Conservation (phyloP, 306 rosid species). For the Prunus padus region DNA sequence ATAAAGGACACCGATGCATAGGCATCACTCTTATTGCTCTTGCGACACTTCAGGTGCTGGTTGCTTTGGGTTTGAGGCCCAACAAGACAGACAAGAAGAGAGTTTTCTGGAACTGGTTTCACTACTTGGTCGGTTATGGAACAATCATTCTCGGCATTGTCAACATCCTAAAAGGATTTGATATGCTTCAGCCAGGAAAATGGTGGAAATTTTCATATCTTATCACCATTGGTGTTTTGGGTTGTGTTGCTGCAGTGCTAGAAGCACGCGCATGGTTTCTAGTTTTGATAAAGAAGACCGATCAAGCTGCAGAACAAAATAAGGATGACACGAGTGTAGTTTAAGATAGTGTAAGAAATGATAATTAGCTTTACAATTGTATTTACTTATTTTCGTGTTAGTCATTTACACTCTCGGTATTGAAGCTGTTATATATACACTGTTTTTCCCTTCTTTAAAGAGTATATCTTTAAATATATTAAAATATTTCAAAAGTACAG, state of each 20-base stretch:
- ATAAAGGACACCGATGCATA: constrained; percentile 23
- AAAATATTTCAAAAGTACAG: too few relatives aligned
- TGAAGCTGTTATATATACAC: too few relatives aligned
- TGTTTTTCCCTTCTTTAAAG: too few relatives aligned
- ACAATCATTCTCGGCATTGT: background rate
- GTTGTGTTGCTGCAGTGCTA: constrained; percentile 1
- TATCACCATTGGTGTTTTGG: background rate
- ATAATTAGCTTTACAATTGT: too few relatives aligned
- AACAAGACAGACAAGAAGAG: background rate
- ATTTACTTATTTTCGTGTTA: too few relatives aligned
- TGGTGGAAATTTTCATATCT: background rate
- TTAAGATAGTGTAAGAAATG: too few relatives aligned
- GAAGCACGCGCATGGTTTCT: background rate
- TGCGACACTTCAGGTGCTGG: background rate
- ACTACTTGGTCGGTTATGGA: background rate
- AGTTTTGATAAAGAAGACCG: background rate
- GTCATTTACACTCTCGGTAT: too few relatives aligned
- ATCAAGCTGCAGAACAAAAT: background rate
- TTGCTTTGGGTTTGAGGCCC: background rate
- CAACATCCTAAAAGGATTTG: constrained; percentile 8
- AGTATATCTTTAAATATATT: too few relatives aligned
- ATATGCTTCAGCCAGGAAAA: constrained; percentile 8
- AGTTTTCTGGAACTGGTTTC: background rate
- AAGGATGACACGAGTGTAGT: too few relatives aligned
- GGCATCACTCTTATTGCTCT: constrained; percentile 13